Evolutionary conservation across 2,329 filamentous ascomycete genomes (phyloP).

Genomic region (Colletotrichum melonis): DNA sequence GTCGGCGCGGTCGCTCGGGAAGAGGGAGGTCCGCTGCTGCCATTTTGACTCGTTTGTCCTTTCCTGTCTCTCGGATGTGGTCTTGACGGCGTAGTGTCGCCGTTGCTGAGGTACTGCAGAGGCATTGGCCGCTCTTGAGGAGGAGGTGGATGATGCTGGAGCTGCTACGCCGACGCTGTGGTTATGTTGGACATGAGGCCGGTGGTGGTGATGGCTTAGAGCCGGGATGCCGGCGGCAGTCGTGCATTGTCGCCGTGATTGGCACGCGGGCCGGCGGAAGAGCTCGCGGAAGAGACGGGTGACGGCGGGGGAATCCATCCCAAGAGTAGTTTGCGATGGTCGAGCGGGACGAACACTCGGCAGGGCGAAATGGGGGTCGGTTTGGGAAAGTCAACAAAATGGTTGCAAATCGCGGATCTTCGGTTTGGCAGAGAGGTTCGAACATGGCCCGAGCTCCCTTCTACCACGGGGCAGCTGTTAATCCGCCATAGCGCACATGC

Average conservation of each 20-base stretch:
- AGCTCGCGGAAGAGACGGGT: conserved; percentile 86
- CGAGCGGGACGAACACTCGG: conserved; percentile 23
- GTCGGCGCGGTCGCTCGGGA: conserved; percentile 80
- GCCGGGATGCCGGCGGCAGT: conserved; percentile 42
- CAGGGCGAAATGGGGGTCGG: conserved; percentile 24
- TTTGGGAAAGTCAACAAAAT: conserved; percentile 15
- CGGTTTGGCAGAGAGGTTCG: conserved; percentile 14
- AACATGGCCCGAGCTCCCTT: conserved; percentile 41
- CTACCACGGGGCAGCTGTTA: conserved; percentile 33
- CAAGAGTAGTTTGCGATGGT: no score
- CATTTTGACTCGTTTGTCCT: conserved; percentile 76
- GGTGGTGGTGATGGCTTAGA: conserved; percentile 3
- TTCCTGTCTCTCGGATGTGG: conserved; percentile 36
- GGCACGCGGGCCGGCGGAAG: conserved; percentile 79
- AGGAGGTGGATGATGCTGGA: conserved; percentile 34
- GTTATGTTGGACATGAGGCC: conserved; percentile 4
- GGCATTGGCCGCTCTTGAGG: conserved; percentile 38
- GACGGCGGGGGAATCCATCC: conserved; percentile 85
- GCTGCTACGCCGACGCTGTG: conserved; percentile 26
- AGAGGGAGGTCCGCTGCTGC: conserved; percentile 84
- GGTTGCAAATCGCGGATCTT: conserved; percentile 28
- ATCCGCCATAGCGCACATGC: conserved; percentile 21
- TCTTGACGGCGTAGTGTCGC: conserved; percentile 41
- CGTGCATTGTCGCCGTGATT: conserved; percentile 55
- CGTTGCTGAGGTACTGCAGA: conserved; percentile 40